Evolutionary conservation across 2,329 filamentous ascomycete genomes (phyloP), one percentile per base, ranked within the genome.

Genomic region (Alternaria brassicicola): DNA sequence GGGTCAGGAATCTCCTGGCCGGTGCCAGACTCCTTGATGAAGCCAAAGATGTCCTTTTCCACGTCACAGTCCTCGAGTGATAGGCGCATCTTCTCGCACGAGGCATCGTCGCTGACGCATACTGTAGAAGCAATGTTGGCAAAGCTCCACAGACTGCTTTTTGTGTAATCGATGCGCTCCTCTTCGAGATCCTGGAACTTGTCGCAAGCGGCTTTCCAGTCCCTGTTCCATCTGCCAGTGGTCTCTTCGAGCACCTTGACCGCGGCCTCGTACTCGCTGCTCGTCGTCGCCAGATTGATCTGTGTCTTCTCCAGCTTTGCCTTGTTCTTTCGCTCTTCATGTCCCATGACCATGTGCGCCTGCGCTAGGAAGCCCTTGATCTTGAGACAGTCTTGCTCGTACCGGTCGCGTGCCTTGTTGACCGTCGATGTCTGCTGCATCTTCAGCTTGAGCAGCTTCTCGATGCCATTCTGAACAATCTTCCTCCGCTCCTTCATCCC

Each of bases 311-410:
- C 95, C 41, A 99, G 85, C 79, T 97, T 98, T 21, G 94, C 93
- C 80, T 99, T 99, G 79, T 99, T 99, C 80, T 97, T 97, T 26
- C 95, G 88, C 81, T 99, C 95, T 76, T 99, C 95, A 70, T 99
- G 95, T 13, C 95, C 95, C 95, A 99, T 99, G 57, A 99, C 95
- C 95, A 99, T 99, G 76, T 99, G 96, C 9, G 95, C 95, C 78
- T 99, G 95, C 4, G 96, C 95, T 4, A 99, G 86, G 74, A 99
- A 99, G 36, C 95, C 95, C 79, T 99, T 99, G 77, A 99, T 98
- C 76, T 97, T 95, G 42, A 99, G 84, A 75, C 94, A 98, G 69
- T 99, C 96, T 78, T 99, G 94, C 79, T 99, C 95, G 76, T 96
- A 99, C 48, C 90, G 89, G 79, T 99, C 95, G 65, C 95, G 87